phyloP scores from a whole-genome alignment of 495 filamentous ascomycete species.

The Penicillium egyptiacum region DNA sequence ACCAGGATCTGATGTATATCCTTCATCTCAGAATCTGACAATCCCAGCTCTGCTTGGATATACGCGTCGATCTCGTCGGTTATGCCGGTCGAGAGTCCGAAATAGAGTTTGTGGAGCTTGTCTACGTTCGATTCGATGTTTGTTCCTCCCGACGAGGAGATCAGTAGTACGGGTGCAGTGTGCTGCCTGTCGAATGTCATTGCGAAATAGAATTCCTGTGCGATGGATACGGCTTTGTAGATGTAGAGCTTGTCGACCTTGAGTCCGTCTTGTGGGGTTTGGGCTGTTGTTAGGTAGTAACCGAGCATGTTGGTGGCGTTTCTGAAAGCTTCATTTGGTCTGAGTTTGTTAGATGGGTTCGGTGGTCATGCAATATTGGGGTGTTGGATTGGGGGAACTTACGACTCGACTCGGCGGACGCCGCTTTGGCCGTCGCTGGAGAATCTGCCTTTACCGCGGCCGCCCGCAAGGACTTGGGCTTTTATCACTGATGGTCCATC shows the following conservation, averaged over 20 bases:
- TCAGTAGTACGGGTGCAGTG: slow-evolving; percentile 27
- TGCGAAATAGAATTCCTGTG: slow-evolving; percentile 36
- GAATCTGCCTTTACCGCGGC: slow-evolving; percentile 34
- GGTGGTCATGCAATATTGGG: background rate
- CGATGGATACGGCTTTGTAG: slow-evolving; percentile 28
- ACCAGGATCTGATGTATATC: slow-evolving; percentile 24
- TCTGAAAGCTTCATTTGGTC: slow-evolving; percentile 31
- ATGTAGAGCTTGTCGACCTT: slow-evolving; percentile 38
- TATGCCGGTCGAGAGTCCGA: slow-evolving; percentile 26
- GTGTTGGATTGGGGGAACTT: background rate
- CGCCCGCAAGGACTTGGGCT: slow-evolving; percentile 35
- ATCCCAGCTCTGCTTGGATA: slow-evolving; percentile 27
- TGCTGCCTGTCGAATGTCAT: slow-evolving; percentile 37
- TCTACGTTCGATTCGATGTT: slow-evolving; percentile 35
- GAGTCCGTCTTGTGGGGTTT: slow-evolving; percentile 32
- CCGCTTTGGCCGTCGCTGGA: slow-evolving; percentile 35
- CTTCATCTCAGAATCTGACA: slow-evolving; percentile 27
- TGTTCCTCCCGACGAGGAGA: slow-evolving; percentile 32
- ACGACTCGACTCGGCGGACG: slow-evolving; percentile 33
- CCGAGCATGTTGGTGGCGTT: slow-evolving; percentile 38
- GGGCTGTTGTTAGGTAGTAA: slow-evolving; percentile 31
- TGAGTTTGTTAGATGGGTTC: slow-evolving; percentile 1
- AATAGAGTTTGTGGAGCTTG: slow-evolving; percentile 29
- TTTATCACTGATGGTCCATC: slow-evolving; percentile 35
- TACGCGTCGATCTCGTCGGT: slow-evolving; percentile 23